These are phyloP conservation scores for Polyplosphaeria fusca DNA, from an alignment of 495 filamentous ascomycete species.

Conservation along the genomic window DNA sequence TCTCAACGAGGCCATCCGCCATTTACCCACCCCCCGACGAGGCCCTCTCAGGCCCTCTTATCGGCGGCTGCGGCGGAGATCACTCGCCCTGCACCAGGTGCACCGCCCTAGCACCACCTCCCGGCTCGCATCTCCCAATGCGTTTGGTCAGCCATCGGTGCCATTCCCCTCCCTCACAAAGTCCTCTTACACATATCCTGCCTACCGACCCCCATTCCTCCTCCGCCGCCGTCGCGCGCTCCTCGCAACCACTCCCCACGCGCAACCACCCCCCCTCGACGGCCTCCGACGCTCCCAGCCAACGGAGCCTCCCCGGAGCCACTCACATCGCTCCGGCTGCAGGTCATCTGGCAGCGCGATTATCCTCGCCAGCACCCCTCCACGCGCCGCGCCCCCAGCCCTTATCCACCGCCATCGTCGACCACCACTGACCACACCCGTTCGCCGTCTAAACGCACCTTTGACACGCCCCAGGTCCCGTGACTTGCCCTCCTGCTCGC, in stretches of 20 bases:
- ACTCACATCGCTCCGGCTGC: constrained; percentile 14
- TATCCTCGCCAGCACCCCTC: constrained; percentile 18
- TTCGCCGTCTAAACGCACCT: constrained; percentile 1
- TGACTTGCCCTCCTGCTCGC: neutral
- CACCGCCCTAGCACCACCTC: too few species aligned
- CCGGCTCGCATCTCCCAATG: neutral
- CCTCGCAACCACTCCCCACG: constrained; percentile 15
- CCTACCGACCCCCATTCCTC: constrained; percentile 7
- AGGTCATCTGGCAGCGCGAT: constrained; percentile 32
- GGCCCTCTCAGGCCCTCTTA: constrained; percentile 4
- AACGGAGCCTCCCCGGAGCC: constrained; percentile 10
- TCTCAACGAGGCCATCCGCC: neutral
- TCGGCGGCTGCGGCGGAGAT: constrained; percentile 32
- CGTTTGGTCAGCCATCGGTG: neutral
- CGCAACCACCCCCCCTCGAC: constrained; percentile 1
- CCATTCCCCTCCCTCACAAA: neutral
- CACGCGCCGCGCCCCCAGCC: constrained; percentile 10
- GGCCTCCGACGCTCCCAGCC: constrained; percentile 2
- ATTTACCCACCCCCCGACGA: neutral
- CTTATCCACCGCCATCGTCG: neutral
- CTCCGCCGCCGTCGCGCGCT: neutral
- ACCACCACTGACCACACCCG: neutral
- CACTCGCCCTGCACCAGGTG: too few species aligned
- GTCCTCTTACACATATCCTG: neutral
- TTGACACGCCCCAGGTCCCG: neutral